Base-by-base conservation (phyloP, 306 rosid species). In the Begonia masoniana region DNA sequence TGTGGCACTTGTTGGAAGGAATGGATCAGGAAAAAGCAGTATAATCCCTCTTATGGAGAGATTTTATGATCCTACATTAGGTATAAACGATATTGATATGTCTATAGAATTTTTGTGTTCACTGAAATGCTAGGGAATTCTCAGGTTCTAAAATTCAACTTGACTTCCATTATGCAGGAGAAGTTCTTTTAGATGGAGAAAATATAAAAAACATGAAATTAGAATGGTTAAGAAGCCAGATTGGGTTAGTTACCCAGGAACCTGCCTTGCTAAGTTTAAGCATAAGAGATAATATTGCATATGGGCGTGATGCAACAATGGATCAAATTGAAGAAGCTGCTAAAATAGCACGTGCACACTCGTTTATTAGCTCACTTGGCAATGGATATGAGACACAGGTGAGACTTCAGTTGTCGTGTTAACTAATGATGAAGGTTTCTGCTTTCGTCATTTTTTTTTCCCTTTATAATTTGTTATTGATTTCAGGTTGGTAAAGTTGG, bases 281-380 rank as follows among this genome's bases (percentile, higher is more conserved):
- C 55, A 86, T 92, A 63, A 84, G 88, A 74, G 99, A 92, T 65
- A 92, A 92, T 74, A 86, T 92, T 81, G 99, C 99, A 15, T 92
- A 92, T 71, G 99, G 99, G 54, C 74, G 99, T 68, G 94, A 92
- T 77, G 79, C 86, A 35, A 67, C 96, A 15, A 56, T 60, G 36
- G 99, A 92, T 78, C 99, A 81, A 87, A 86, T 92, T 72, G 96
- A 81, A 79, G 99, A 92, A 84, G 99, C 99, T 70, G 99, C 96
- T 67, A 92, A 92, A 73, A 86, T 79, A 80, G 99, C 96, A 21
- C 99, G 83, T 60, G 99, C 95, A 31, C 99, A 92, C 76, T 84
- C 99, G 42, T 92, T 92, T 71, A 92, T 92, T 72, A 86, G 93
- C 77, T 83, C 93, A 13, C 71, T 92, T 54, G 88, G 69, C 78